Base-by-base conservation (phyloP, 768 basidiomycete species). In the Suillus bovinus region DNA sequence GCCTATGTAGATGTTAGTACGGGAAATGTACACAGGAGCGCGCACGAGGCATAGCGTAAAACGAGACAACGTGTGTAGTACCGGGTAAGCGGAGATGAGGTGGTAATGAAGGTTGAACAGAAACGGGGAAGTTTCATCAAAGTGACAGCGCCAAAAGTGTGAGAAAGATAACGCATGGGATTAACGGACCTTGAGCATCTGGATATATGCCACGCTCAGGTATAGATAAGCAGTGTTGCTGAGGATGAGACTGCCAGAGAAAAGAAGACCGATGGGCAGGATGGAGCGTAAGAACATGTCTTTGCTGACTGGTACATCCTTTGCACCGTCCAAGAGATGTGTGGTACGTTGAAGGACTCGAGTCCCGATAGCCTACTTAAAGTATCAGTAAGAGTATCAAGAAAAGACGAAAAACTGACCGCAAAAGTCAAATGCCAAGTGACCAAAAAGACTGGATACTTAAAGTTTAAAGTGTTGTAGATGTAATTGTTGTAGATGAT, bases 401-500 rank as follows among this genome's bases (percentile, higher is more conserved):
- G 59, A 17, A 42, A 61, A 58, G 31, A 56, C 22, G 38, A 24
- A 16, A 49, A 13, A 76, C 81, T 74, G 71, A 84, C 85, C 59
- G 89, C 88, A 66, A 93, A 86, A 33, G 82, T 79, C 33, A 89
- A 76, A 74, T 94, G 94, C 84, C 84, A 96, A 46, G 94, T 96
- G 60, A 95, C 94, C 52, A 94, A 84, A 77, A 96, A 96, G 66
- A 97, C 94, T 33, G 96, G 96, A 79, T 81, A 97, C 70, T 86
- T 85, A 81, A 97, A 97, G 63, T 87, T 76, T 70, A 91, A 85
- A 50, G 83, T 84, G 76, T 91, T 91, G 82, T 92, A 94, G 68
- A 93, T 77, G 72, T 88, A 88, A 75, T 94, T 96, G 84, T 97
- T 97, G 86, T 98, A 97, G 63, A 97, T 87, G 78, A 98, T 98